Percentiles rank a stretch among this genome's conserved stretches.
These are phyloP conservation scores for Stramenopiles sp. DNA, from an alignment of 352 stramenopile genomes.

Conservation along the genomic window DNA sequence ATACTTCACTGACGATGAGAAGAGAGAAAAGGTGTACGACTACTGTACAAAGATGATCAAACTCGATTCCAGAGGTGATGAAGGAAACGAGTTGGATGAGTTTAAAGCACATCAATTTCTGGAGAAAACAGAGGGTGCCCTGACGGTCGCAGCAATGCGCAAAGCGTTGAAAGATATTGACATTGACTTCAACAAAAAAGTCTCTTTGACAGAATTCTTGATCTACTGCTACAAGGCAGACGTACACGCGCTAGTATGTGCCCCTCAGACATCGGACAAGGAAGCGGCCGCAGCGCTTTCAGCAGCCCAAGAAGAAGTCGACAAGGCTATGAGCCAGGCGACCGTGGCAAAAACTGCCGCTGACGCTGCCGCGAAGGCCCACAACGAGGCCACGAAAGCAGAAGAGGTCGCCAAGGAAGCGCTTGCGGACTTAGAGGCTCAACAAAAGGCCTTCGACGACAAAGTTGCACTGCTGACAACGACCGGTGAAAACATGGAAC, in stretches of 20 bases:
- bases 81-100: slow-evolving; percentile 22
- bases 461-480: not conserved
- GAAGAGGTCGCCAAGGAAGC: slow-evolving; percentile 13
- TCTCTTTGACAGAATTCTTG: slow-evolving; percentile 26
- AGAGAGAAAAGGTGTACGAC: not conserved
- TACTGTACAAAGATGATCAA: not conserved
- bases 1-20: not conserved
- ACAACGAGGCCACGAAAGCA: slow-evolving; percentile 18
- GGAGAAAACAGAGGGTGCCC: slow-evolving; percentile 15
- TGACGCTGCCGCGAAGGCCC: slow-evolving; percentile 17
- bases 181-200: slow-evolving; percentile 28
- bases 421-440: slow-evolving; percentile 12
- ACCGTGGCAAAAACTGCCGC: slow-evolving; percentile 18
- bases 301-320: slow-evolving; percentile 17
- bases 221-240: slow-evolving; percentile 25
- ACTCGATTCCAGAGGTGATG: slow-evolving; percentile 10
- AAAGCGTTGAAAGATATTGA: slow-evolving; percentile 23
- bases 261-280: slow-evolving; percentile 15
- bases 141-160: slow-evolving; percentile 27
- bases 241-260: slow-evolving; percentile 24
- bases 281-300: slow-evolving; percentile 11
- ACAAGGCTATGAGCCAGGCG: slow-evolving; percentile 12
- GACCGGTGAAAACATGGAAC: not conserved
- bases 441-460: slow-evolving; percentile 20
- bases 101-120: slow-evolving; percentile 23